phyloP scores from a whole-genome alignment of 2,329 filamentous ascomycete genomes.

The Talaromyces albobiverticillius region DNA sequence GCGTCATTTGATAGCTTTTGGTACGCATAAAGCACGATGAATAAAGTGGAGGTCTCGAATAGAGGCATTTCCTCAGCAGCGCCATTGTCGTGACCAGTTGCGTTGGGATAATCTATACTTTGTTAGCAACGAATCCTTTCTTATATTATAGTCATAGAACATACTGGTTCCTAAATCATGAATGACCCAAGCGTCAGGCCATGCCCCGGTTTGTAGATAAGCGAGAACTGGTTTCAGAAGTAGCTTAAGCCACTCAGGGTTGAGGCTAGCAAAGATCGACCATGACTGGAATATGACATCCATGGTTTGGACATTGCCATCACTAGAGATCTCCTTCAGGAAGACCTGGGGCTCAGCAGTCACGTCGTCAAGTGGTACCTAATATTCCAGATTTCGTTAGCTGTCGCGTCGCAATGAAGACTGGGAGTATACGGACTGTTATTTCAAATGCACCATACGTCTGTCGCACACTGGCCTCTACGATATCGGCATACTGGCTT shows the following conservation, averaged over 20 bases:
- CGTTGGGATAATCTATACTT: constrained; percentile 35
- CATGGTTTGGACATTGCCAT: constrained; percentile 44
- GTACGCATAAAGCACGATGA: constrained; percentile 39
- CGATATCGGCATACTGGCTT: constrained; percentile 41
- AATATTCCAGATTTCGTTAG: not conserved
- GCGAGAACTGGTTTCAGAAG: constrained; percentile 44
- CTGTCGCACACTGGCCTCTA: constrained; percentile 40
- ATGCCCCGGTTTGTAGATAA: constrained; percentile 40
- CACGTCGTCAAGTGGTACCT: constrained; percentile 12
- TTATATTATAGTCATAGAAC: too few relatives aligned
- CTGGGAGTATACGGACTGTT: constrained; percentile 35
- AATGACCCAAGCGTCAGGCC: constrained; percentile 37
- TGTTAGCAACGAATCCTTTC: not conserved
- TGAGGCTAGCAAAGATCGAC: constrained; percentile 42
- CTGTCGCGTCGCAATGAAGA: constrained; percentile 11
- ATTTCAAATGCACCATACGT: constrained; percentile 42
- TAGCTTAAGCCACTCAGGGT: constrained; percentile 43
- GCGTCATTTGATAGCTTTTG: constrained; percentile 37
- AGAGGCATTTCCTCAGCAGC: constrained; percentile 42
- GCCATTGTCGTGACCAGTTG: constrained; percentile 38
- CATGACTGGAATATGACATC: constrained; percentile 45
- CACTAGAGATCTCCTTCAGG: constrained; percentile 44
- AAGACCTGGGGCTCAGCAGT: constrained; percentile 27
- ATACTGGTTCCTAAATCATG: constrained; percentile 38
- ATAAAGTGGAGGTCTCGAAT: constrained; percentile 41